Evolutionary conservation across 2,329 filamentous ascomycete species (phyloP), one percentile per base, ranked within the genome.

Genomic region (Trichoderma cornu-damae): DNA sequence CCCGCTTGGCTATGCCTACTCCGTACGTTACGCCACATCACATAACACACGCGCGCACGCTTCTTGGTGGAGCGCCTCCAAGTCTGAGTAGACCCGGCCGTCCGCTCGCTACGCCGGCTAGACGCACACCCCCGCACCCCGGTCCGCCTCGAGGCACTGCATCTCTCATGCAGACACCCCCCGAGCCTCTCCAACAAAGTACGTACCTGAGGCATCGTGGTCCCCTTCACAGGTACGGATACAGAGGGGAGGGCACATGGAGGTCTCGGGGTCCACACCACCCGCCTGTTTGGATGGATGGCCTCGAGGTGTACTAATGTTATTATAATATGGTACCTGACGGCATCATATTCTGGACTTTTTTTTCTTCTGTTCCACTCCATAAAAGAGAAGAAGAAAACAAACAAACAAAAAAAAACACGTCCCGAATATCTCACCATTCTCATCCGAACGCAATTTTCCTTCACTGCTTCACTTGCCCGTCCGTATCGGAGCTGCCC

Each of bases 311-410:
- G 50, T 11, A 35, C 30, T 28, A n/a, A 54, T 54, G 26, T 37
- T 53, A 53, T 43, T 46, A 54, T 54, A 46, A 35, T 43, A 42
- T 30, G 37, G 50, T 54, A 54, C 51, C 51, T 54, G 40, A 44
- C 51, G 20, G 40, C 40, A 46, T 46, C 51, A 54, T 44, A 28
- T 46, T 51, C 48, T 51, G 34, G 34, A 18, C 37, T 47, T 38
- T 35, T 54, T 26, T 44, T 12, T 22, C 22, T 18, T 30, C n/a
- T 35, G 40, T 37, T 34, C 38, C 30, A 34, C 30, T 37, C 38
- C n/a, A n/a, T n/a, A n/a, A n/a, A n/a, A n/a, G n/a, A n/a, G n/a
- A n/a, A n/a, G n/a, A n/a, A n/a, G n/a, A n/a, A n/a, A n/a, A n/a
- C n/a, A n/a, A n/a, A n/a, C 28, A 30, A 20, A 26, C 14, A 44